Conservation (phyloP, 345 rosid species). For the Toxicodendron radicans region DNA sequence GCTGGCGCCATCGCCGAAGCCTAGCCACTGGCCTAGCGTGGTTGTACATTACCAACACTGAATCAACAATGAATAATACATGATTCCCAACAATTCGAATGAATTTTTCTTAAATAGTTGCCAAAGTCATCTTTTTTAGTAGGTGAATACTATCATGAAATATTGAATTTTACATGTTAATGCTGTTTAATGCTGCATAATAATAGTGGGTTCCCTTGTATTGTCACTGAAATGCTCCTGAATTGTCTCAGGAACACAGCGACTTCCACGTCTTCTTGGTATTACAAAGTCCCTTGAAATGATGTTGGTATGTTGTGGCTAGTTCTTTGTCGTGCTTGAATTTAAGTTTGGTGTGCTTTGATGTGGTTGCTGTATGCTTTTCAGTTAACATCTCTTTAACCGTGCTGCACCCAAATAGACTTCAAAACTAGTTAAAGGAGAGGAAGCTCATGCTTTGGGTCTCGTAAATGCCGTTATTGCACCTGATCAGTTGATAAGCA, state of each 20-base stretch:
- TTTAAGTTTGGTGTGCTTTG: conserved; percentile 12
- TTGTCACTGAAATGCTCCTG: conserved; percentile 24
- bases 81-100: too few relatives aligned
- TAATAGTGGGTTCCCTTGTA: background rate
- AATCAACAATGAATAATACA: background rate
- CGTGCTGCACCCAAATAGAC: conserved; percentile 39
- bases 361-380: background rate
- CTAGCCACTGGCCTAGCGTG: too few relatives aligned
- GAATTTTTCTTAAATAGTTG: background rate
- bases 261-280: conserved; percentile 99
- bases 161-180: background rate
- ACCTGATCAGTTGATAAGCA: conserved; percentile 51
- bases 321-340: conserved; percentile 19
- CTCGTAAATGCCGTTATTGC: conserved; percentile 80
- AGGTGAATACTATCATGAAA: background rate
- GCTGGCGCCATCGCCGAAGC: too few relatives aligned
- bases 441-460: conserved; percentile 73
- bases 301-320: conserved; percentile 73
- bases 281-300: conserved; percentile 88
- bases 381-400: background rate
- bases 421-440: conserved; percentile 74
- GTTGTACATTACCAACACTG: background rate
- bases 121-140: background rate
- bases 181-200: background rate
- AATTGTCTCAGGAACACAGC: conserved; percentile 76